These are phyloP conservation scores for Prunus dulcis DNA, from an alignment of 306 rosid species.

Conservation along the genomic window DNA sequence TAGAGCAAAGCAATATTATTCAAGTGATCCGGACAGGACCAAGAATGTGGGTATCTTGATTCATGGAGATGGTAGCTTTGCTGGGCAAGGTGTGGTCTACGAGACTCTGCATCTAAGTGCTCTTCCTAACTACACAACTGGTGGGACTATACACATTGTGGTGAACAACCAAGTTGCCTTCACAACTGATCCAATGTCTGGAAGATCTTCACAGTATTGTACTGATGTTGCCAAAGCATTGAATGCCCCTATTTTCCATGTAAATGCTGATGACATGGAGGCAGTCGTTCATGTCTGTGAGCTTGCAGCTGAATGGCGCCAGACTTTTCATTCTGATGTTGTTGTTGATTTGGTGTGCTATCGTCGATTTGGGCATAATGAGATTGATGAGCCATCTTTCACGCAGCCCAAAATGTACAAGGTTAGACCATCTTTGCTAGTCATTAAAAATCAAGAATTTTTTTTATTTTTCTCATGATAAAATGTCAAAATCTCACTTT, in stretches of 20 bases:
- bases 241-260: constrained; percentile 88
- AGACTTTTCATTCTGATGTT: constrained; percentile 94
- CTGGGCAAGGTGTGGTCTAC: constrained; percentile 97
- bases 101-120: constrained; percentile 96
- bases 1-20: constrained; percentile 85
- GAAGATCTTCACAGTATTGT: constrained; percentile 92
- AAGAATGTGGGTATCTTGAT: constrained; percentile 84
- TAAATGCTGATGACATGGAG: constrained; percentile 90
- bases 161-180: constrained; percentile 95
- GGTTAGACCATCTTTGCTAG: constrained; percentile 44
- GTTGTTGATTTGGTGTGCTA: constrained; percentile 95
- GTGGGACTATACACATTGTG: constrained; percentile 92
- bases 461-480: background rate
- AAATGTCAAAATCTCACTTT: background rate
- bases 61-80: constrained; percentile 98
- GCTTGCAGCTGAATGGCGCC: constrained; percentile 99
- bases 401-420: constrained; percentile 97
- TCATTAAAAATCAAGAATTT: background rate
- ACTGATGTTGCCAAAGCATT: constrained; percentile 97
- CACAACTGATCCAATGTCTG: constrained; percentile 83
- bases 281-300: constrained; percentile 96
- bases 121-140: constrained; percentile 92
- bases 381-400: constrained; percentile 96
- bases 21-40: constrained; percentile 65
- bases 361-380: constrained; percentile 95